A percentile compares a stretch with the other conserved stretches of the same genome.
Conservation (phyloP, 805 yeast species). For the Torulaspora gathmanii region DNA sequence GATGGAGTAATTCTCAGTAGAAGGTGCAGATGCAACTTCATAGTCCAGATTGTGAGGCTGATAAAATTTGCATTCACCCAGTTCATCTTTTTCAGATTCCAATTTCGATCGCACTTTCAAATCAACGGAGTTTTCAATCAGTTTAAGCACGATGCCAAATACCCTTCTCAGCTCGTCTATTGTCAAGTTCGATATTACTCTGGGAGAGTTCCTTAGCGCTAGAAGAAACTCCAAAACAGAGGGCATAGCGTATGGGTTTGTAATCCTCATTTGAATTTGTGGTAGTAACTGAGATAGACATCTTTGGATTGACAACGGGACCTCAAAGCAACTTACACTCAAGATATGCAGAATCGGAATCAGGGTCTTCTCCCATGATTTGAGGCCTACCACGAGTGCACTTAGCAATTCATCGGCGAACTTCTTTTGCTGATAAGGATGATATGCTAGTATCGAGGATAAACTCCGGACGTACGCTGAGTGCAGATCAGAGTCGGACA, state of each 20-base stretch:
- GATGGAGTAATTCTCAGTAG: slow-evolving; percentile 45
- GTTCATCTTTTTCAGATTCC: not conserved
- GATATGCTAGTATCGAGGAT: slow-evolving; percentile 60
- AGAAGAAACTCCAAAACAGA: slow-evolving; percentile 72
- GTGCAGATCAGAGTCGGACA: slow-evolving; percentile 58
- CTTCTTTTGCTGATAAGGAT: slow-evolving; percentile 45
- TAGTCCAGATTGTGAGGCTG: slow-evolving; percentile 39
- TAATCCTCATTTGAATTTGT: slow-evolving; percentile 68
- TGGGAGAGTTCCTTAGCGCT: slow-evolving; percentile 60
- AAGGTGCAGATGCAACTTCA: slow-evolving; percentile 50
- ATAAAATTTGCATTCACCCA: not conserved
- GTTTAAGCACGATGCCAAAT: slow-evolving; percentile 78
- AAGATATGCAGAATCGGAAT: slow-evolving; percentile 73
- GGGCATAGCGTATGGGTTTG: slow-evolving; percentile 62
- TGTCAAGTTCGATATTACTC: slow-evolving; percentile 65
- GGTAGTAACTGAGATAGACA: slow-evolving; percentile 63
- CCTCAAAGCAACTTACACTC: slow-evolving; percentile 73
- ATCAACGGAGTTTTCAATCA: slow-evolving; percentile 67
- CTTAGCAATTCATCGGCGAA: slow-evolving; percentile 63
- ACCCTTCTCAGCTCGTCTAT: slow-evolving; percentile 73
- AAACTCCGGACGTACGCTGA: slow-evolving; percentile 59
- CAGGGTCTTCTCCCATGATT: slow-evolving; percentile 75
- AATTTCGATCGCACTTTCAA: slow-evolving; percentile 19
- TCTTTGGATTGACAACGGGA: slow-evolving; percentile 68
- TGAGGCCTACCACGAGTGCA: slow-evolving; percentile 55